Evolutionary conservation across 2,329 filamentous ascomycete genomes (phyloP).

Genomic region (Phyllosticta citribraziliensis): DNA sequence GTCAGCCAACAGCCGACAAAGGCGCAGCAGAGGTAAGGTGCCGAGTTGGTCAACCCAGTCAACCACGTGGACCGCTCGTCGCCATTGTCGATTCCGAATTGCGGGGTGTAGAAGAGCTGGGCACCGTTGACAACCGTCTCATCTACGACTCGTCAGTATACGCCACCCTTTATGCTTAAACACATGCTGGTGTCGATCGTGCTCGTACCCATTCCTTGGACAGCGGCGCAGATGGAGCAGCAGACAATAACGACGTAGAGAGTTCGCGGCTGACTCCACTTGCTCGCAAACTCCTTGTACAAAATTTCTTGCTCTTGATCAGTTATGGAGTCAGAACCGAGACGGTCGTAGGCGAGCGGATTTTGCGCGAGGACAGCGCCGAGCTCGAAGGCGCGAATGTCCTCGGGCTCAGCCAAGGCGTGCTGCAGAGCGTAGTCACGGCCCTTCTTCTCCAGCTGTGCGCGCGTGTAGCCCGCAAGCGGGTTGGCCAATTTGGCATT

Average conservation of each 20-base stretch:
- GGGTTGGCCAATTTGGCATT: conserved; percentile 46
- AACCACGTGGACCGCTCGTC: conserved; percentile 47
- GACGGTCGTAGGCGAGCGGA: conserved; percentile 14
- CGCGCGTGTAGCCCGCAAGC: conserved; percentile 37
- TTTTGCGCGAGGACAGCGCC: conserved; percentile 21
- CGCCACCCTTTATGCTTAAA: background rate
- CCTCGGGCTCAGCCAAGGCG: conserved; percentile 26
- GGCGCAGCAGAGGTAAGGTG: conserved; percentile 57
- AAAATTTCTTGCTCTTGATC: conserved; percentile 49
- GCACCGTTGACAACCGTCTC: conserved; percentile 62
- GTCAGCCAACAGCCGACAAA: conserved; percentile 65
- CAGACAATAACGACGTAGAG: conserved; percentile 57
- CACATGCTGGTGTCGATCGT: background rate
- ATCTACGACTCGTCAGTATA: conserved; percentile 30
- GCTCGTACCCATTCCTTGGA: conserved; percentile 54
- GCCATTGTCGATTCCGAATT: conserved; percentile 47
- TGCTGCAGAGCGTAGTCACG: conserved; percentile 49
- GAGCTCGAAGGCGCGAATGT: conserved; percentile 22
- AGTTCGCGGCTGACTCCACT: conserved; percentile 58
- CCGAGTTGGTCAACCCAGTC: conserved; percentile 51
- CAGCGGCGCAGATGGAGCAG: conserved; percentile 58
- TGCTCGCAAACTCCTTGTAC: conserved; percentile 51
- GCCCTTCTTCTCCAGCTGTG: conserved; percentile 46
- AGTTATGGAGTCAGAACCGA: conserved; percentile 37
- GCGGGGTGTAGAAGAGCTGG: conserved; percentile 52